Evolutionary conservation across 352 stramenopile genomes (phyloP).

Genomic region (Stramenopiles sp.): DNA sequence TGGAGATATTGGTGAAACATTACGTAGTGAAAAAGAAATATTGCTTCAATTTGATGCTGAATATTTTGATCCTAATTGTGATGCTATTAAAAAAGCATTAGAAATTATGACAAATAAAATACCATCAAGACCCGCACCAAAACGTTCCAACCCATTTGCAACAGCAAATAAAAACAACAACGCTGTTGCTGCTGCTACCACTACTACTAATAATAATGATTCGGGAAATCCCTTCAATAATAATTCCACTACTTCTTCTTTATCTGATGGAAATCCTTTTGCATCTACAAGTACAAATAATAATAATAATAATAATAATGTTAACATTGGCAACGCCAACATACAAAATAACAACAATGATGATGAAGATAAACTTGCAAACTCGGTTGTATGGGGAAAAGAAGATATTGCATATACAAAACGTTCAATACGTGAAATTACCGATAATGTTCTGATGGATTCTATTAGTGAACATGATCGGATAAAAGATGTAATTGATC

Average conservation of each 20-base stretch:
- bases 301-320: neutral
- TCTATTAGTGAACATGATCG: slow-evolving; percentile 5
- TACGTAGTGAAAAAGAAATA: neutral
- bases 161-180: too few relatives aligned
- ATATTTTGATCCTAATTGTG: neutral
- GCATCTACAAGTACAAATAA: neutral
- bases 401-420: neutral
- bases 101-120: neutral
- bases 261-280: neutral
- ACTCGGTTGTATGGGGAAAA: neutral
- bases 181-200: too few relatives aligned
- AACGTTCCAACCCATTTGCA: neutral
- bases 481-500: neutral
- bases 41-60: neutral
- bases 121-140: neutral
- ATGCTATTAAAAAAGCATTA: neutral
- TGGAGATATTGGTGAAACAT: neutral
- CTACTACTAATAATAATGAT: neutral
- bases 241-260: too few relatives aligned
- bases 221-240: neutral
- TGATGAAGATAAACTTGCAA: too few relatives aligned
- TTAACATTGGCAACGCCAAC: neutral
- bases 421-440: neutral
- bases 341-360: neutral
- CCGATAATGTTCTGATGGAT: slow-evolving; percentile 1